Percentiles rank a stretch among this genome's conserved stretches.
Conservation (phyloP, 169 alveolate genomes). For the Theileria annulata region DNA sequence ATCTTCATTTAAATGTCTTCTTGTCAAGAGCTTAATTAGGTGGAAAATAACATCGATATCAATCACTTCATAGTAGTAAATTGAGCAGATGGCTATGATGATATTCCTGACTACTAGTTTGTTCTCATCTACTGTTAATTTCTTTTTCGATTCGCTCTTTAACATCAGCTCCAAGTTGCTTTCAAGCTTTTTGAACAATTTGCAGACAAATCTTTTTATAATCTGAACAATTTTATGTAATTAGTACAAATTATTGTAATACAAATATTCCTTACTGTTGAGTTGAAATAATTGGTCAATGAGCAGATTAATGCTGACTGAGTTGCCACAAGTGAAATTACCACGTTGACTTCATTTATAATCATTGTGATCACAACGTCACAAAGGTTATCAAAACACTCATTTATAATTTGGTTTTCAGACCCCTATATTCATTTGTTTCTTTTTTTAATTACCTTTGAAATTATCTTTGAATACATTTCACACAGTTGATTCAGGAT, state of each 20-base stretch:
- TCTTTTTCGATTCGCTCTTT: not conserved
- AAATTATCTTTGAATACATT: conserved; percentile 29
- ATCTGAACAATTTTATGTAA: not conserved
- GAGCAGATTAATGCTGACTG: conserved; percentile 63
- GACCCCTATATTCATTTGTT: not conserved
- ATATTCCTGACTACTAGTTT: conserved; percentile 29
- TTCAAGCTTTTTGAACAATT: not conserved
- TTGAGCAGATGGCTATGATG: conserved; percentile 44
- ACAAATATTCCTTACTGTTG: conserved; percentile 10
- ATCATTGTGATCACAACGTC: conserved; percentile 35
- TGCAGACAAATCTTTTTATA: not conserved
- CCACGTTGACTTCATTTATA: conserved; percentile 45
- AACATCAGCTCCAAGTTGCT: not conserved
- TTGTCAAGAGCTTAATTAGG: conserved; percentile 30
- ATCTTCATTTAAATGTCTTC: conserved; percentile 34
- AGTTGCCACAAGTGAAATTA: conserved; percentile 51
- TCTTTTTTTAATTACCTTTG: not conserved
- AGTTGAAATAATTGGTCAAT: conserved; percentile 32
- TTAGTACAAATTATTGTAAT: not conserved
- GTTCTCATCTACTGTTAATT: not conserved
- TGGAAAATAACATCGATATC: conserved; percentile 39
- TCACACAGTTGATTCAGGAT: conserved; percentile 35
- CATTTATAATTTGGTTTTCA: conserved; percentile 5
- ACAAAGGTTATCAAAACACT: conserved; percentile 5
- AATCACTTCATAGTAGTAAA: conserved; percentile 54